These are phyloP conservation scores for Venturiaceae sp. DNA, from an alignment of 2,329 filamentous ascomycete genomes.

Conservation along the genomic window DNA sequence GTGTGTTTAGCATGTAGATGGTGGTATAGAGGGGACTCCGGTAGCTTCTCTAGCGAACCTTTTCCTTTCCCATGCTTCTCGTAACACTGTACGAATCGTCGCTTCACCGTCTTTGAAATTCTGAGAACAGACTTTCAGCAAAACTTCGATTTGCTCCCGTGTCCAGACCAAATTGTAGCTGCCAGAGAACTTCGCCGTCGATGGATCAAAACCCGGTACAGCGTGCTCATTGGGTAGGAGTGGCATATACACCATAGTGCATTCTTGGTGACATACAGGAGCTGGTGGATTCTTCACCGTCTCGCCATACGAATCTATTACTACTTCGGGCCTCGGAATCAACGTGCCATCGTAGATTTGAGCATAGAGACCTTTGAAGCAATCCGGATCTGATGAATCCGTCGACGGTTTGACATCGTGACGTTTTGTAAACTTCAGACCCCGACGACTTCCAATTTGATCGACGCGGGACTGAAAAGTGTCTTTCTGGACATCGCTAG, in stretches of 20 bases:
- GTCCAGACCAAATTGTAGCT: too few species aligned
- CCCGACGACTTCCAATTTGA: constrained; percentile 21
- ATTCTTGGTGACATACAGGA: constrained; percentile 13
- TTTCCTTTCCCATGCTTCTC: too few species aligned
- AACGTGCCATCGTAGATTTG: constrained; percentile 19
- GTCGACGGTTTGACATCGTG: constrained; percentile 14
- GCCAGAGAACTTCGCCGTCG: too few species aligned
- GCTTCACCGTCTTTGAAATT: too few species aligned
- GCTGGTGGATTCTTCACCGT: constrained; percentile 19
- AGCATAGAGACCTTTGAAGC: constrained; percentile 20
- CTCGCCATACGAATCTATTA: constrained; percentile 20
- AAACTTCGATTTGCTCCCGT: too few species aligned
- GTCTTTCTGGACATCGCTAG: constrained; percentile 22
- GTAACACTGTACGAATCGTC: too few species aligned
- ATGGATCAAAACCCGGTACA: constrained; percentile 19
- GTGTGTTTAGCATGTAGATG: too few species aligned
- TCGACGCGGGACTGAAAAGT: constrained; percentile 21
- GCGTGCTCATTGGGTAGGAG: constrained; percentile 21
- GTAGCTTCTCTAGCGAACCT: too few species aligned
- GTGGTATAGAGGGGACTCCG: too few species aligned
- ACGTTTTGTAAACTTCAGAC: constrained; percentile 20
- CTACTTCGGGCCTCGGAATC: constrained; percentile 14
- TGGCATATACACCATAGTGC: constrained; percentile 23
- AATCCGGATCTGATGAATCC: constrained; percentile 13
- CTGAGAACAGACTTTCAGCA: too few species aligned